Base-by-base conservation (phyloP, 2,329 filamentous ascomycete genomes). In the Huntiella omanensis region DNA sequence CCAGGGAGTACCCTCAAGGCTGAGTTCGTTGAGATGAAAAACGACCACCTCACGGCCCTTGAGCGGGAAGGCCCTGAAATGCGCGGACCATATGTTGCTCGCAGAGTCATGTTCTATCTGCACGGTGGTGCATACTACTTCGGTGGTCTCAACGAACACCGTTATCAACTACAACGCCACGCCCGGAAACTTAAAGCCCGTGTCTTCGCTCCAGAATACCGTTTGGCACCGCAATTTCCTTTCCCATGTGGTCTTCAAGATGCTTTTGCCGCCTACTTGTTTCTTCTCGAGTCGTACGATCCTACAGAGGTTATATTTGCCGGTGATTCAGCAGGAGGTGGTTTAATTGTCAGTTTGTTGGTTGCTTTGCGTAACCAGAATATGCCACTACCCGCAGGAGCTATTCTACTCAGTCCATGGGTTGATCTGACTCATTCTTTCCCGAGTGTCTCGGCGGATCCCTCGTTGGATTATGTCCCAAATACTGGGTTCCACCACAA, bases 141-240 rank as follows among this genome's bases (percentile, higher is more conserved):
- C 59, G 88, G 91, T 11, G 92, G 85, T 54, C 80, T 95, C 34
- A 87, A 95, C 57, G 87, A 93, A 60, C 91, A 96, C 65, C 78
- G 91, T n/a, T 96, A 96, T 63, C 88, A 96, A 68, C 77, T 98
- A 70, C 91, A 98, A 62, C 73, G 88, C 42, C 87, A 96, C 69
- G 91, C 91, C 22, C 73, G 91, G 46, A 96, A 96, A 63, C 70
- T 98, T 50, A 86, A 91, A 61, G 88, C 86, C 13, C 73, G 86
- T 47, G 81, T 95, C 5, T 77, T 96, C 59, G 86, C 88, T 17
- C 82, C 88, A 4, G 69, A 77, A 51, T 98, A 96, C 60, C 76
- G 91, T 36, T 69, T 98, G 28, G 75, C 91, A 4, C 91, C 88
- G 2, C 87, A 96, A 58, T 98, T 88, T 50, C 91, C 91, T 0